Conservation (phyloP, 495 filamentous ascomycete species). For the Beverwykella pulmonaria region DNA sequence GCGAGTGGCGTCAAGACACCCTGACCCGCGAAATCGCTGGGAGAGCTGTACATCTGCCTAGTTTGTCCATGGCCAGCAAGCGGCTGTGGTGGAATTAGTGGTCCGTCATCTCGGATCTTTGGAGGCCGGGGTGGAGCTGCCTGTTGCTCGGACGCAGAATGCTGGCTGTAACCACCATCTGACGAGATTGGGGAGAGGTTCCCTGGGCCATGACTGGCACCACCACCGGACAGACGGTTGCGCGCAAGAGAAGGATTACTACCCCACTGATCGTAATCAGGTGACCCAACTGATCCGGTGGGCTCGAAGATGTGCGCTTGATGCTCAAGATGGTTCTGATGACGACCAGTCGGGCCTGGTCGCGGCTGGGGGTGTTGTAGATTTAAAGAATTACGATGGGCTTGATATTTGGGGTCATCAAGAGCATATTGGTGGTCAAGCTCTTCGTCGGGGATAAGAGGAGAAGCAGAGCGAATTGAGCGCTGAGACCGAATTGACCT, state of each 20-base stretch:
- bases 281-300: slow-evolving; percentile 62
- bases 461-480: slow-evolving; percentile 53
- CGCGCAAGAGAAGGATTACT: slow-evolving; percentile 45
- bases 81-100: slow-evolving; percentile 42
- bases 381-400: slow-evolving; percentile 85
- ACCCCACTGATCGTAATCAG: slow-evolving; percentile 73
- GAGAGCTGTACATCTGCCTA: slow-evolving; percentile 34
- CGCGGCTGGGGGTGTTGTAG: slow-evolving; percentile 90
- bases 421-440: slow-evolving; percentile 53
- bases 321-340: slow-evolving; percentile 77
- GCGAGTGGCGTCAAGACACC: slow-evolving; percentile 36
- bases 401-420: slow-evolving; percentile 88
- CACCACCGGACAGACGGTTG: slow-evolving; percentile 42
- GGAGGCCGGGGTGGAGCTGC: slow-evolving; percentile 37
- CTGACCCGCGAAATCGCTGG: slow-evolving; percentile 33
- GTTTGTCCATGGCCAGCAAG: slow-evolving; percentile 38
- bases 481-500: slow-evolving; percentile 40
- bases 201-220: slow-evolving; percentile 31
- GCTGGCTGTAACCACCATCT: slow-evolving; percentile 32
- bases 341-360: slow-evolving; percentile 77
- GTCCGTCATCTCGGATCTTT: slow-evolving; percentile 42
- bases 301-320: slow-evolving; percentile 71
- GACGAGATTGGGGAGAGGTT: slow-evolving; percentile 36
- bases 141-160: slow-evolving; percentile 33
- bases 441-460: slow-evolving; percentile 56